These are phyloP conservation scores for Alternaria conjuncta DNA, from an alignment of 2,329 filamentous ascomycete species.

Conservation along the genomic window DNA sequence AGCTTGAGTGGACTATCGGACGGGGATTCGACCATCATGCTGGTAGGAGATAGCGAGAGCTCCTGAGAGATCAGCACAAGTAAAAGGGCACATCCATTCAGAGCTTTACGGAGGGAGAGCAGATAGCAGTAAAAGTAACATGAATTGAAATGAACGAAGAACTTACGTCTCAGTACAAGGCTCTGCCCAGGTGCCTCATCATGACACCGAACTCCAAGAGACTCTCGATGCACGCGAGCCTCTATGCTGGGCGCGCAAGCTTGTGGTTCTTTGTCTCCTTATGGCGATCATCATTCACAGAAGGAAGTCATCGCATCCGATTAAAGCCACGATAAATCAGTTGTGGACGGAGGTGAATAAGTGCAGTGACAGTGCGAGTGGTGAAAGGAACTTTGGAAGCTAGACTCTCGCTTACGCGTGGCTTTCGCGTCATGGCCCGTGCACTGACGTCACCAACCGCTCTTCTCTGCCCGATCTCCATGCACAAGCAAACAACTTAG, in stretches of 20 bases:
- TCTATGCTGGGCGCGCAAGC: not conserved
- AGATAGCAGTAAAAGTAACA: no score
- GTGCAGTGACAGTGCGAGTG: not conserved
- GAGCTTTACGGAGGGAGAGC: rapidly evolving
- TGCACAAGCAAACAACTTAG: not conserved
- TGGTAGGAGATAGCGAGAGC: no score
- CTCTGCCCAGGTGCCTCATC: no score
- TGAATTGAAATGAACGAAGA: no score
- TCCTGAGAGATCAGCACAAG: no score
- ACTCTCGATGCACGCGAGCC: not conserved
- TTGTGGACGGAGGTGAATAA: not conserved
- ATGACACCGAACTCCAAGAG: not conserved
- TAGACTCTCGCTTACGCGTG: not conserved
- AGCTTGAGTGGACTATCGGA: no score
- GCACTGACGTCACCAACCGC: not conserved
- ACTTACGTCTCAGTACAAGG: no score
- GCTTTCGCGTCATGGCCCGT: not conserved
- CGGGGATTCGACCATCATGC: no score
- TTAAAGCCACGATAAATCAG: rapidly evolving
- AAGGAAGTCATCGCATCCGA: not conserved
- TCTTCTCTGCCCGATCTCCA: not conserved
- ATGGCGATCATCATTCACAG: not conserved
- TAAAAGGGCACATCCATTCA: no score
- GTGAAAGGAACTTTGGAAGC: no score
- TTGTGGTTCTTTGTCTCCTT: not conserved